phyloP scores from a whole-genome alignment of 805 yeast genomes.

The Teunomyces atbi region DNA sequence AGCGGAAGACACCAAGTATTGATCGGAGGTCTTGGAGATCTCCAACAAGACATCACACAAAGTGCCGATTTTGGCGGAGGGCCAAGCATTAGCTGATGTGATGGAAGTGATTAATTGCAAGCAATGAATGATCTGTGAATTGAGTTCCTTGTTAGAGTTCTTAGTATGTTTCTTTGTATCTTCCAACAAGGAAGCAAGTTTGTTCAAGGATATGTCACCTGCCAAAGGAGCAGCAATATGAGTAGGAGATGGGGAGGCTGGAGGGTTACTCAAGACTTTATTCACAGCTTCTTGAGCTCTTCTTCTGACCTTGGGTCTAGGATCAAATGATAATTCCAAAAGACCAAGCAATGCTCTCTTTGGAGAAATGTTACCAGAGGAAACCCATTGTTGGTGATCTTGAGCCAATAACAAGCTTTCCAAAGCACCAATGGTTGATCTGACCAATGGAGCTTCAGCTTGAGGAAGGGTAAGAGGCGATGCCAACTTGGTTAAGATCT shows the following conservation, averaged over 20 bases:
- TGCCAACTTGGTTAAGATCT: conserved; percentile 75
- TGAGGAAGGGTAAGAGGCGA: conserved; percentile 69
- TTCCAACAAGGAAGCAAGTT: conserved; percentile 47
- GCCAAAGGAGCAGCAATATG: conserved; percentile 76
- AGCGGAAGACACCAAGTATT: conserved; percentile 76
- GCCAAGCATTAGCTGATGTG: conserved; percentile 80
- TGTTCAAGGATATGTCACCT: conserved; percentile 64
- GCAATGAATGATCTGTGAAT: conserved; percentile 65
- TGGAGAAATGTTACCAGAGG: conserved; percentile 62
- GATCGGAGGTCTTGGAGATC: conserved; percentile 79
- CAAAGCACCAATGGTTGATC: conserved; percentile 82
- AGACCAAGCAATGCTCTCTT: conserved; percentile 77
- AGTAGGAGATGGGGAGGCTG: conserved; percentile 71
- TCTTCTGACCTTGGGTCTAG: conserved; percentile 92
- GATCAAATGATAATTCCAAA: conserved; percentile 75
- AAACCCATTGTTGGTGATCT: conserved; percentile 73
- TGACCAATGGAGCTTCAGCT: conserved; percentile 76
- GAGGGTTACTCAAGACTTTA: conserved; percentile 60
- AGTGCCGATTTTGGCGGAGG: conserved; percentile 60
- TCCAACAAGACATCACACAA: conserved; percentile 76
- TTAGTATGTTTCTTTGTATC: conserved; percentile 29
- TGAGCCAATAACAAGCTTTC: conserved; percentile 79
- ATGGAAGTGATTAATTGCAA: conserved; percentile 74
- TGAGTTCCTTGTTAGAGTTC: conserved; percentile 46
- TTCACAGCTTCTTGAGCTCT: conserved; percentile 90